phyloP scores from a whole-genome alignment of 257 asterid species.

The Linderniella brevidens region DNA sequence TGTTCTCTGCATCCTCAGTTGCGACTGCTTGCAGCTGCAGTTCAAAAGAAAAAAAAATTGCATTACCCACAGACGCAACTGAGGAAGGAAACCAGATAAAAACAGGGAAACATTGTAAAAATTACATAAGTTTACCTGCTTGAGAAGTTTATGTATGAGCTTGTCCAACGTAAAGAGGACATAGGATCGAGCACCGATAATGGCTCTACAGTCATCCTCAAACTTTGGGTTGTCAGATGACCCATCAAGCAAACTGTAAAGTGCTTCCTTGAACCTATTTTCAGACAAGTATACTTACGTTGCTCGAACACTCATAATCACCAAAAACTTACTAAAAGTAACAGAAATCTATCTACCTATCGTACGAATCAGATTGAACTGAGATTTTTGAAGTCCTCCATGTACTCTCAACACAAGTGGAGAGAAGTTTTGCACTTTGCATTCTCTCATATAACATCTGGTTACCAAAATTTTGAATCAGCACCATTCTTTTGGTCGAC shows the following conservation, averaged over 20 bases:
- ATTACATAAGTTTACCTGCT: slow-evolving; percentile 38
- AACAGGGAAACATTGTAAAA: not conserved
- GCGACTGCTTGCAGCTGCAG: slow-evolving; percentile 39
- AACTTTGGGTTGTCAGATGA: slow-evolving; percentile 70
- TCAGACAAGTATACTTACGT: slow-evolving; percentile 11
- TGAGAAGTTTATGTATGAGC: slow-evolving; percentile 76
- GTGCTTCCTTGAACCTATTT: slow-evolving; percentile 73
- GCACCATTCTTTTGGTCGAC: not conserved
- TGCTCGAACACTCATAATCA: not conserved
- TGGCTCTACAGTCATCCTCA: slow-evolving; percentile 93
- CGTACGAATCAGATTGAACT: slow-evolving; percentile 43
- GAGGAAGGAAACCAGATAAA: too few species aligned
- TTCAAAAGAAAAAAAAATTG: slow-evolving; percentile 10
- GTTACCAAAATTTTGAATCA: slow-evolving; percentile 11
- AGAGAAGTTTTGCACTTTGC: slow-evolving; percentile 58
- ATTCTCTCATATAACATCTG: slow-evolving; percentile 82
- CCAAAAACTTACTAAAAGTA: slow-evolving; percentile 2
- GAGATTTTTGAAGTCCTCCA: slow-evolving; percentile 45
- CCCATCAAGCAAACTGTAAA: slow-evolving; percentile 62
- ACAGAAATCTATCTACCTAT: slow-evolving; percentile 35
- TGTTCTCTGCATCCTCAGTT: slow-evolving; percentile 44
- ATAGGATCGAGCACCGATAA: slow-evolving; percentile 81
- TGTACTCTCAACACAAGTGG: slow-evolving; percentile 56
- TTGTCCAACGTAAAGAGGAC: slow-evolving; percentile 81
- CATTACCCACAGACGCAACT: slow-evolving; percentile 14